Base-by-base conservation (phyloP, 2,329 filamentous ascomycete genomes). In the Zasmidium cellare region DNA sequence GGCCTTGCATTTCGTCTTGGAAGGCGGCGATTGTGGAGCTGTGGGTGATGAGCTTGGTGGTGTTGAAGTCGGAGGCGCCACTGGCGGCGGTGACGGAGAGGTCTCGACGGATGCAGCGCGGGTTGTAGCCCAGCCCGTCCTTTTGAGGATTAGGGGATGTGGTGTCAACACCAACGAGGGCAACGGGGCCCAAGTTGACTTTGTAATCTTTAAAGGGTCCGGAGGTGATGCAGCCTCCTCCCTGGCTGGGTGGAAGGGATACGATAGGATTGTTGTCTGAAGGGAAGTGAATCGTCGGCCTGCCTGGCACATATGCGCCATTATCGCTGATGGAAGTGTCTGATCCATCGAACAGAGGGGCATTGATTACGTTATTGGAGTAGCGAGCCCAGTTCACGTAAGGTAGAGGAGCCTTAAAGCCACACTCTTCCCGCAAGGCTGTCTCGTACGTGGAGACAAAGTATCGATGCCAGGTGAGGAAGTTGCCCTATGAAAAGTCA, bases 161-260 rank as follows among this genome's bases (percentile, higher is more conserved):
- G 24, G 22, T 24, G 16, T 44, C 25, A 19, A 44, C 38, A 22
- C 12, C 45, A 19, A 28, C 56, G 12, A 62, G 55, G 23, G 50
- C 47, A 41, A 62, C 55, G 3, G 70, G 68, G 1, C 68, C 70
- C 14, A 70, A 59, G 51, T 70, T 65, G 46, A 71, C 51, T 9
- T 55, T 60, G 46, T 54, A 64, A 63, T 82, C 74, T 61, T 74
- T 76, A 70, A 84, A 83, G 0, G 82, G 81, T 0, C 82, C 82
- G 1, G 72, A 74, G 9, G 67, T 75, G 2, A 86, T 74, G 66
- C 82, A 85, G 2, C 83, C 83, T 35, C 83, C 83, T 12, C 83
- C 83, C 0, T 75, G 74, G n/a, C 80, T 83, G 0, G 77, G 38
- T 2, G 78, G 79, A 20, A 61, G 25, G 3, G 79, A 61, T 28